phyloP scores from a whole-genome alignment of 2,329 filamentous ascomycete species.

The Nannizzia gypsea region DNA sequence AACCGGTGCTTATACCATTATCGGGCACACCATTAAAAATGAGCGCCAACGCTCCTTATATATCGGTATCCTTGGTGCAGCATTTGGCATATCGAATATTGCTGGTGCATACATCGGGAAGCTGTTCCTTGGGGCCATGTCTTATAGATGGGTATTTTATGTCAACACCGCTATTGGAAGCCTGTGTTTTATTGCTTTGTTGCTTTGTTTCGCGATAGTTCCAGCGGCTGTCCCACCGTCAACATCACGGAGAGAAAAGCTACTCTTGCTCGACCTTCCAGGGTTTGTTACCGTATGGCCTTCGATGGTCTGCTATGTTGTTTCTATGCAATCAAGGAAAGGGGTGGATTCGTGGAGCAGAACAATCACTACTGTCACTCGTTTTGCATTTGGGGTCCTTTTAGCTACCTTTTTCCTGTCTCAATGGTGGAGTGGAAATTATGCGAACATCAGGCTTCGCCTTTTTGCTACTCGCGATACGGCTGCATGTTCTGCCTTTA shows the following conservation, averaged over 20 bases:
- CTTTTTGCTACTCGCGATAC: not conserved
- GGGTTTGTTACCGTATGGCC: not conserved
- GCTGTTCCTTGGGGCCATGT: conserved; percentile 7
- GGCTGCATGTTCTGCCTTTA: not conserved
- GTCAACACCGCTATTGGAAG: conserved; percentile 10
- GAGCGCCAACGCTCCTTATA: conserved; percentile 21
- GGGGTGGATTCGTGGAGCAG: not conserved
- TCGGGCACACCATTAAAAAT: conserved; percentile 25
- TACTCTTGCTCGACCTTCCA: not conserved
- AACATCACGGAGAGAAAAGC: not conserved
- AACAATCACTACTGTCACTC: not conserved
- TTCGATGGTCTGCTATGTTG: not conserved
- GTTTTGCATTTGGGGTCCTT: not conserved
- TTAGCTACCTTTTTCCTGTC: not conserved
- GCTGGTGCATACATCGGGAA: conserved; percentile 18
- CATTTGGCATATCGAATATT: conserved; percentile 31
- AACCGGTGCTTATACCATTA: conserved; percentile 25
- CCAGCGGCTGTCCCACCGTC: not conserved
- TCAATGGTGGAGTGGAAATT: not conserved
- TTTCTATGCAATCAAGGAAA: not conserved
- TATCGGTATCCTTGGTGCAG: conserved; percentile 25
- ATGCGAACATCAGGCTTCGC: not conserved
- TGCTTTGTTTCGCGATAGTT: conserved; percentile 3
- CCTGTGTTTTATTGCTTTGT: conserved; percentile 6
- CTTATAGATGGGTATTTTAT: conserved; percentile 12